phyloP scores from a whole-genome alignment of 441 rosid genomes.

The Corymbia citriodora region DNA sequence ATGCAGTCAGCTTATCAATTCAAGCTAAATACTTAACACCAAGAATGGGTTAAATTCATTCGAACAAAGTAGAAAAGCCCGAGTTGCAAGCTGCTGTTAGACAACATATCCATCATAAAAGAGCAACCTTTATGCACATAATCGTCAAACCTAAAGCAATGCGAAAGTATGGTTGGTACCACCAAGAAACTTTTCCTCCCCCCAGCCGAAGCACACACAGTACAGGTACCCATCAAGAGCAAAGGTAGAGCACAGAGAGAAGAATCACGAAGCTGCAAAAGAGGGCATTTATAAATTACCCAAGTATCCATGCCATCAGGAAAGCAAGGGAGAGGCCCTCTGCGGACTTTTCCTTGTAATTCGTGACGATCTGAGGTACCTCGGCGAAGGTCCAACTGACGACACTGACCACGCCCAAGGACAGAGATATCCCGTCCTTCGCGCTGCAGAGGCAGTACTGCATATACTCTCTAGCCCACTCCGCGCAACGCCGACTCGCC shows the following conservation, averaged over 20 bases:
- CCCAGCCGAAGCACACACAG: no score
- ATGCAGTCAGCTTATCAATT: background rate
- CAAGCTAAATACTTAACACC: background rate
- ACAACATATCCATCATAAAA: no score
- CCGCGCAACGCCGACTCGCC: constrained; percentile 26
- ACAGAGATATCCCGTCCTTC: constrained; percentile 44
- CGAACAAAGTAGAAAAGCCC: background rate
- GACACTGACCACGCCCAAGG: constrained; percentile 61
- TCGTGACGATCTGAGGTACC: constrained; percentile 72
- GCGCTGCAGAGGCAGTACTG: constrained; percentile 44
- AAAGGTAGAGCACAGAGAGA: background rate
- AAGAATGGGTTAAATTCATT: background rate
- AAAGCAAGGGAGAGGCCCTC: constrained; percentile 75
- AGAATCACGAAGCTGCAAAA: background rate
- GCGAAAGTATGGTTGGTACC: background rate
- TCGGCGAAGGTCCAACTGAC: constrained; percentile 78
- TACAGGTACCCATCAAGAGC: no score
- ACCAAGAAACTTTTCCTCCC: background rate
- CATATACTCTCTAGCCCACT: constrained; percentile 39
- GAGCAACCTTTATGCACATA: background rate
- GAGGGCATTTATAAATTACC: constrained; percentile 24
- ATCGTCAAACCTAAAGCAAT: background rate
- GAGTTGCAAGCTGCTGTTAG: background rate
- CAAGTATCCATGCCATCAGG: constrained; percentile 69
- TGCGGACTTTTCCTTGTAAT: constrained; percentile 55